Evolutionary conservation across 2,329 filamentous ascomycete species (phyloP), one percentile per base, ranked within the genome.

Genomic region (Arthroderma uncinatum): DNA sequence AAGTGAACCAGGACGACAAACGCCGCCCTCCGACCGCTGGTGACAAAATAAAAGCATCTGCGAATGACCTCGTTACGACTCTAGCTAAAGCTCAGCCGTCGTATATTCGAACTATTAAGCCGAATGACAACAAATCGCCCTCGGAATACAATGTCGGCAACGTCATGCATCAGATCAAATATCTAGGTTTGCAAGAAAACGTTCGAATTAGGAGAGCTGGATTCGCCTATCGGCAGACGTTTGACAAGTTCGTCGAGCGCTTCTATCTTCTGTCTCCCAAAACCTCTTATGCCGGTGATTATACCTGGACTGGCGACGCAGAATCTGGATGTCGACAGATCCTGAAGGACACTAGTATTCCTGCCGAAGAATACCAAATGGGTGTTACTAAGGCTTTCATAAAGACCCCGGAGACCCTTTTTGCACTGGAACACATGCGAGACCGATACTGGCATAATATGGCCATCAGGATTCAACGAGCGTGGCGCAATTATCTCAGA

Each of bases 371-470:
- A 70, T 97, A 89, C 79, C 93, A 98, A 73, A 87, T 98, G 80
- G 93, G 93, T 74, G 87, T 93, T 4, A 92, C 88, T 0, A 98
- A 97, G 73, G 92, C 90, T 2, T 98, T 98, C 67, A 95, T 98
- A 76, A 97, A 98, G 73, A 91, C 93, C 0, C 93, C 93, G 0
- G 93, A 98, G 73, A 98, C 93, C 0, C 76, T 98, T 1, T 98
- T 98, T 68, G 93, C 93, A 1, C 78, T 98, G 9, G 93, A 98
- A 72, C 91, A 94, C 58, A 97, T 98, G 92, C 83, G 93, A 68
- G 93, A 98, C 70, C 81, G 89, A 57, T 98, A 97, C 73, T 97
- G 92, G 92, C 92, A 97, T 73, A 98, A 97, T 74, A 97, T 98
- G 93, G 93, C 93, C 2, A 95, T 92, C 59, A 84, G 93, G 59